Evolutionary conservation across 2,329 filamentous ascomycete genomes (phyloP).

Genomic region (Exophiala alcalophila): DNA sequence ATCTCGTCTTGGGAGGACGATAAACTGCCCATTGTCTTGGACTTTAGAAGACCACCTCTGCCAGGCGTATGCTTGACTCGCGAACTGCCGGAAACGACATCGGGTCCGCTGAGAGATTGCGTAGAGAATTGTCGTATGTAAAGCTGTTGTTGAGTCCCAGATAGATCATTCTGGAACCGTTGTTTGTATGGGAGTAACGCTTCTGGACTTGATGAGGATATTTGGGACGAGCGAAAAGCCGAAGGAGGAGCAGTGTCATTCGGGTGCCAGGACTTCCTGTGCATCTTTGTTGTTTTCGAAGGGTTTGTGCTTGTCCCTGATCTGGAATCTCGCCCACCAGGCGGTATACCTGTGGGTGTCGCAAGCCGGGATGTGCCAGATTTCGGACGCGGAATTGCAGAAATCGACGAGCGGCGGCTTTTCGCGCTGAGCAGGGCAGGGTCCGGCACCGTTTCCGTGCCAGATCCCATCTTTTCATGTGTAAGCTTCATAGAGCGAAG

Average conservation of each 20-base stretch:
- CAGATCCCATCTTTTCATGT: slow-evolving; percentile 1
- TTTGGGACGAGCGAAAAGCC: slow-evolving; percentile 6
- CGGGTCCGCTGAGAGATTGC: slow-evolving; percentile 7
- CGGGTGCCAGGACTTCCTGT: slow-evolving; percentile 16
- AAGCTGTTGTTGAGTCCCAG: slow-evolving; percentile 18
- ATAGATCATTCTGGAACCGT: slow-evolving; percentile 11
- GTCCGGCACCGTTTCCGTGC: slow-evolving; percentile 1
- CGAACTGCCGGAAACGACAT: background rate
- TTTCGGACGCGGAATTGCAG: slow-evolving; percentile 19
- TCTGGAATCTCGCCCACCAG: background rate
- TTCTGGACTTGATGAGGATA: slow-evolving; percentile 3
- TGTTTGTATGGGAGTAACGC: slow-evolving; percentile 13
- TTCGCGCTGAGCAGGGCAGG: slow-evolving; percentile 12
- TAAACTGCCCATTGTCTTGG: slow-evolving; percentile 20
- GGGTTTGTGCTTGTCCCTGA: background rate
- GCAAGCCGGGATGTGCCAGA: slow-evolving; percentile 18
- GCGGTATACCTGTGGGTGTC: slow-evolving; percentile 9
- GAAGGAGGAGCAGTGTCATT: slow-evolving; percentile 10
- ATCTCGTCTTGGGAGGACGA: slow-evolving; percentile 11
- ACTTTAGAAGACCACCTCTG: slow-evolving; percentile 15
- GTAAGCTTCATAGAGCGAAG: slow-evolving; percentile 4
- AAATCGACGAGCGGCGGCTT: slow-evolving; percentile 17
- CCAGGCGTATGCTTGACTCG: slow-evolving; percentile 3
- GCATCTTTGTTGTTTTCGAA: background rate
- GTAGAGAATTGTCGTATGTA: slow-evolving; percentile 15